Percentiles rank a stretch among this genome's conserved stretches.
Conservation (phyloP, 208 protist genomes). For the Dictyostelium gargantuum region DNA sequence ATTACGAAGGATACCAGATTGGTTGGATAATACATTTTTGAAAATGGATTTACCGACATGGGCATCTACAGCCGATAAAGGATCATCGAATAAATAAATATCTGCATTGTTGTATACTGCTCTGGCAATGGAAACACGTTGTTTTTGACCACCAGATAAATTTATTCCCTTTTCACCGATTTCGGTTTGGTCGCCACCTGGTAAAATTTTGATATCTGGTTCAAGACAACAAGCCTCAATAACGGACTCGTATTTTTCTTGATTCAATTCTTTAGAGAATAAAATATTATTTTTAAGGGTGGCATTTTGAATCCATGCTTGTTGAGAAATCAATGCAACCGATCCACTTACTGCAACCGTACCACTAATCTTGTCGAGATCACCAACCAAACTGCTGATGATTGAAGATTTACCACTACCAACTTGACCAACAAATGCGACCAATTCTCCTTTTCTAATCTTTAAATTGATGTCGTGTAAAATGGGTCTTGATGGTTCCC, state of each 20-base stretch:
- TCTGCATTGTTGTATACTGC: slow-evolving; percentile 71
- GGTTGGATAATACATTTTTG: slow-evolving; percentile 64
- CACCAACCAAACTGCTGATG: slow-evolving; percentile 62
- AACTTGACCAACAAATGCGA: slow-evolving; percentile 73
- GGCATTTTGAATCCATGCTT: slow-evolving; percentile 88
- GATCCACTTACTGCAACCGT: slow-evolving; percentile 48
- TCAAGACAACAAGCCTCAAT: slow-evolving; percentile 66
- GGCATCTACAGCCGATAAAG: slow-evolving; percentile 71
- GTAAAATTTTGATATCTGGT: slow-evolving; percentile 71
- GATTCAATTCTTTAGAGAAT: slow-evolving; percentile 32
- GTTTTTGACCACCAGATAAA: slow-evolving; percentile 72
- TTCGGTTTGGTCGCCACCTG: slow-evolving; percentile 72
- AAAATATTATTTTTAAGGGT: slow-evolving; percentile 82
- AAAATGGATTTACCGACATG: slow-evolving; percentile 79
- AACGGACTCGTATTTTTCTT: slow-evolving; percentile 60
- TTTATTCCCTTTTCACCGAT: slow-evolving; percentile 84
- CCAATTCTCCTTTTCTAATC: slow-evolving; percentile 51
- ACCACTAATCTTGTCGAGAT: slow-evolving; percentile 45
- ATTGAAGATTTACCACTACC: slow-evolving; percentile 74
- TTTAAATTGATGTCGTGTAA: slow-evolving; percentile 45
- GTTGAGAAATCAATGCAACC: slow-evolving; percentile 88
- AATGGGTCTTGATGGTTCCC: slow-evolving; percentile 10
- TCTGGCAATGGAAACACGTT: slow-evolving; percentile 77
- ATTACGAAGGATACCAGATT: slow-evolving; percentile 47
- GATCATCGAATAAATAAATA: slow-evolving; percentile 78